Base-by-base conservation (phyloP, 164 flowering plant genomes). In the Macadamia tetraphylla region DNA sequence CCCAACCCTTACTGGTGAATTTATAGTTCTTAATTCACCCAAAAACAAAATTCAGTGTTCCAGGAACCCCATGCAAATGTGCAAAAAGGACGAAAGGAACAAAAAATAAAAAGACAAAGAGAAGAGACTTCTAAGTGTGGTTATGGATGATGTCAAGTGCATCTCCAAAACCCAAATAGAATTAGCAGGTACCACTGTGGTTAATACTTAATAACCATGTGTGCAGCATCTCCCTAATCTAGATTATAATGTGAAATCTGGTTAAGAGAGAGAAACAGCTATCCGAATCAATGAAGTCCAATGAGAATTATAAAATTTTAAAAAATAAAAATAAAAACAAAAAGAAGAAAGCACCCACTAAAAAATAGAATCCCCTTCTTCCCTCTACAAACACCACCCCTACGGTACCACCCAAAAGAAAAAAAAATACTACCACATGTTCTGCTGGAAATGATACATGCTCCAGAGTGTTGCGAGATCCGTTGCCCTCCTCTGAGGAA, bases 391-490 rank as follows among this genome's bases (percentile, higher is more conserved):
- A 18, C 61, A 63, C 67, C 53, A 4, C 40, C 40, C 40, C 40
- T 35, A 2, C 40, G 3, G 3, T 5, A 2, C 40, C 40, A 35
- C 3, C 17, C 2, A 14, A 53, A 53, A 53, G 14, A n/a, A 17
- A 14, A 53, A 14, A 11, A 14, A 14, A 49, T 2, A 17, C 2
- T 32, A 42, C 52, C 53, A 52, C 44, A 69, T 53, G 57, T 53
- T 76, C 64, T 66, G 73, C 74, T 60, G 84, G 79, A 77, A 65
- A 77, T 74, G 81, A 71, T 77, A 77, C 80, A 75, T 63, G 71
- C 65, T 46, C 73, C 76, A 35, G 61, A 49, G 35, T 53, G 40
- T 65, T 56, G 30, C 79, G 74, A 71, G 71, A 76, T 64, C 72
- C 46, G 49, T 74, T 59, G 65, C 74, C 78, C 55, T 64, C 74